A percentile compares a stretch with the other conserved stretches of the same genome.
Conservation (phyloP, 352 stramenopile genomes). For the Phytophthora sp. region DNA sequence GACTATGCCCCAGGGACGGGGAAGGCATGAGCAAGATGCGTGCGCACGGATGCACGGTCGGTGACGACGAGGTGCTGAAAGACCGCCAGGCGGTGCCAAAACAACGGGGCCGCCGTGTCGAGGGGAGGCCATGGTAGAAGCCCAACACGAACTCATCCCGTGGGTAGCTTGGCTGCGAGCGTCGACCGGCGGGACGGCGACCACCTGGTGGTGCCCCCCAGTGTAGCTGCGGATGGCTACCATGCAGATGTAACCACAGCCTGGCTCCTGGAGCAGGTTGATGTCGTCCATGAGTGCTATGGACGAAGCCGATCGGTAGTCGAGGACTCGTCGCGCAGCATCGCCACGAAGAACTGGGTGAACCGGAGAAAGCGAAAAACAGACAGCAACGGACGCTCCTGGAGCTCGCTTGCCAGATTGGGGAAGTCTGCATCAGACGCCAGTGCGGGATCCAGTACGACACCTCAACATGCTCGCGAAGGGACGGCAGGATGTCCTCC, state of each 20-base stretch:
- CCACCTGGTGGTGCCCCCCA: background rate
- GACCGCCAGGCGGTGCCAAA: constrained; percentile 7
- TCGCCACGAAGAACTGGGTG: constrained; percentile 5
- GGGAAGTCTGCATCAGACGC: background rate
- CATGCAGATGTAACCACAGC: constrained; percentile 3
- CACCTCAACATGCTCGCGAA: background rate
- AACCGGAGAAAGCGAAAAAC: constrained; percentile 14
- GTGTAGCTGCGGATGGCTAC: background rate
- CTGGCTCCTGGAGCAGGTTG: constrained; percentile 9
- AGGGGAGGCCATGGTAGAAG: background rate
- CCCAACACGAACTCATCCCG: constrained; percentile 2
- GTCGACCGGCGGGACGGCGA: background rate
- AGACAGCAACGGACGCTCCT: constrained; percentile 12
- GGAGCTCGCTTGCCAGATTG: background rate
- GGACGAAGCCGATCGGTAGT: background rate
- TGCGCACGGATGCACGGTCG: too few species aligned
- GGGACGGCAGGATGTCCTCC: background rate
- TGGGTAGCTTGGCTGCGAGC: background rate
- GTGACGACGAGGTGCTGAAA: background rate
- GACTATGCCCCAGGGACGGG: background rate
- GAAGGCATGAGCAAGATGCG: background rate
- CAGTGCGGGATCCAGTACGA: constrained; percentile 6
- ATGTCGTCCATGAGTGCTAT: constrained; percentile 5
- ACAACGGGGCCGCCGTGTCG: background rate
- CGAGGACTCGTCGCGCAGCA: background rate